phyloP scores from a whole-genome alignment of 2,329 filamentous ascomycete genomes.

The Neofusicoccum ribis region DNA sequence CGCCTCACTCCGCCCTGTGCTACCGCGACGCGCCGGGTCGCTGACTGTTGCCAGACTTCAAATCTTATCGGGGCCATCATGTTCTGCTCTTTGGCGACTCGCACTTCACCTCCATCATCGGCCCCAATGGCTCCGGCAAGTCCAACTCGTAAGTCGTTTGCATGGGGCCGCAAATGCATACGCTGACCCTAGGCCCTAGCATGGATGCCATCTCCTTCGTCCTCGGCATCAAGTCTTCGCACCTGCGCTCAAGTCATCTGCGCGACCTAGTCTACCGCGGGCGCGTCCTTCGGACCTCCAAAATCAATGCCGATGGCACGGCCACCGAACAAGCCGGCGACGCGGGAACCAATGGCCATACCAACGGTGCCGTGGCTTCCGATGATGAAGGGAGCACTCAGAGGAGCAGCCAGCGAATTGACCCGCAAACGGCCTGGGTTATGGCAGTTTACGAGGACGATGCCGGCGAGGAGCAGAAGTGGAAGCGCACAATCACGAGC shows the following conservation, averaged over 20 bases:
- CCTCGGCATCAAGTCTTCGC: conserved; percentile 97
- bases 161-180: background rate
- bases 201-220: conserved; percentile 99
- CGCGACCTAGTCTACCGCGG: conserved; percentile 96
- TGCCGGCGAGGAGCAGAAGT: conserved; percentile 88
- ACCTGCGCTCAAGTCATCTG: conserved; percentile 88
- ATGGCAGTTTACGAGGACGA: conserved; percentile 99
- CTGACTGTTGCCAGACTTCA: conserved; percentile 71
- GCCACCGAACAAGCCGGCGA: conserved; percentile 50
- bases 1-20: conserved; percentile 34
- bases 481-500: conserved; percentile 92
- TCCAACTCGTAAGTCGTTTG: conserved; percentile 80
- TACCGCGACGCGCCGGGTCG: conserved; percentile 14
- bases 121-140: conserved; percentile 98
- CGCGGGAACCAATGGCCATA: conserved; percentile 57
- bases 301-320: conserved; percentile 89
- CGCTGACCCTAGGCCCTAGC: conserved; percentile 49
- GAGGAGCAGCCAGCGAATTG: conserved; percentile 66
- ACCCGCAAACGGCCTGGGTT: conserved; percentile 95
- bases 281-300: conserved; percentile 86
- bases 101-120: conserved; percentile 98
- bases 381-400: conserved; percentile 50
- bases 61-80: conserved; percentile 98
- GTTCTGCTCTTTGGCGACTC: conserved; percentile 92
- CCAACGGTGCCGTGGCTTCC: conserved; percentile 29